These are phyloP conservation scores for Diplotaxis tenuifolia DNA, from an alignment of 345 rosid genomes.

Conservation along the genomic window DNA sequence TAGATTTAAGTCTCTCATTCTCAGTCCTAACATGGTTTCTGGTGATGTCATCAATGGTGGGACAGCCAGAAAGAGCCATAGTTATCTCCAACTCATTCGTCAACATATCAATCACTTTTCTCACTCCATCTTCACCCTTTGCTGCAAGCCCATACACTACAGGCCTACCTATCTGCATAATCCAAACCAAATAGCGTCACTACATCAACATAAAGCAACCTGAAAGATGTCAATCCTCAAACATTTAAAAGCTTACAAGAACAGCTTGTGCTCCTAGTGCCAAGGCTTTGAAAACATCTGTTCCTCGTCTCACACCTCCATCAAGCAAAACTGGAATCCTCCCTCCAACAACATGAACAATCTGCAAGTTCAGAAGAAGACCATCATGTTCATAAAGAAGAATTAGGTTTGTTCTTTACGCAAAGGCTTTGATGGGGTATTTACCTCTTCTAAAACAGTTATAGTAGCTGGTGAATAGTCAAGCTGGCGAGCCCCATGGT, in stretches of 20 bases:
- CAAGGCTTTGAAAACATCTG: slow-evolving; percentile 83
- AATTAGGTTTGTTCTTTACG: neutral
- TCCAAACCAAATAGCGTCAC: neutral
- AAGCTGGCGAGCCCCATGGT: slow-evolving; percentile 82
- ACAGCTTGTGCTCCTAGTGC: slow-evolving; percentile 90
- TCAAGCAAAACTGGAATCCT: slow-evolving; percentile 73
- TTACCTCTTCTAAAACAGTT: slow-evolving; percentile 70
- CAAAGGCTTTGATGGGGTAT: neutral
- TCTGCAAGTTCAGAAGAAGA: slow-evolving; percentile 39
- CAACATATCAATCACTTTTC: slow-evolving; percentile 61
- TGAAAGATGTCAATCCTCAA: neutral
- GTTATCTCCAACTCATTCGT: slow-evolving; percentile 72
- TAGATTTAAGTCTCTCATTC: slow-evolving; percentile 46
- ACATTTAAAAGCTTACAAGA: slow-evolving; percentile 49
- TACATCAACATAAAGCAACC: neutral
- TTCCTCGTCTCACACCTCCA: slow-evolving; percentile 85
- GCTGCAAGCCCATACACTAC: slow-evolving; percentile 69
- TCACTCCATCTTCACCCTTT: slow-evolving; percentile 70
- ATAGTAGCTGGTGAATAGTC: slow-evolving; percentile 69
- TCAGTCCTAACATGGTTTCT: slow-evolving; percentile 57
- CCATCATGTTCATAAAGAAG: neutral
- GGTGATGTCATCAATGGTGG: slow-evolving; percentile 51
- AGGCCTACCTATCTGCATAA: slow-evolving; percentile 85
- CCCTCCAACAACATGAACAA: slow-evolving; percentile 69
- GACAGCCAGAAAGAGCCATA: slow-evolving; percentile 82